These are phyloP conservation scores for Spathaspora gorwiae DNA, from an alignment of 805 yeast species.

Conservation along the genomic window DNA sequence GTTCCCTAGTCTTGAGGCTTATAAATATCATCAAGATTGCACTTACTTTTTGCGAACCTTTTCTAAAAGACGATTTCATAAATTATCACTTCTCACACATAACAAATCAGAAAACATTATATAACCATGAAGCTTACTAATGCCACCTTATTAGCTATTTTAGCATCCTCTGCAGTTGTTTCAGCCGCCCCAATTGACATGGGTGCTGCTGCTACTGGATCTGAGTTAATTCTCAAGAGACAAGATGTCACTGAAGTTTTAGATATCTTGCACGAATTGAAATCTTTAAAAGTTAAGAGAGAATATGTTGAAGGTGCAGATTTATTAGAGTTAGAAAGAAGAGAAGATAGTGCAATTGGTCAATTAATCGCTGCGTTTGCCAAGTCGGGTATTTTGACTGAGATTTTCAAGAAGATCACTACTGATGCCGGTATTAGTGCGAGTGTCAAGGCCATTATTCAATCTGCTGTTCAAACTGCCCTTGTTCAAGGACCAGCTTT, in stretches of 20 bases:
- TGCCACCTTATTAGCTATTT: constrained; percentile 35
- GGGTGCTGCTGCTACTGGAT: constrained; percentile 13
- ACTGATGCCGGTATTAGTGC: constrained; percentile 24
- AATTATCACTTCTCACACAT: neutral
- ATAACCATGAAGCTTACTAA: constrained; percentile 37
- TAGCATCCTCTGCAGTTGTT: constrained; percentile 34
- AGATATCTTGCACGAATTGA: constrained; percentile 28
- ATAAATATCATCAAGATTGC: neutral
- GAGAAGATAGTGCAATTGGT: constrained; percentile 33
- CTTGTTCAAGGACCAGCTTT: constrained; percentile 38
- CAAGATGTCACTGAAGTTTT: constrained; percentile 31
- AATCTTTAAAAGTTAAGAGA: constrained; percentile 32
- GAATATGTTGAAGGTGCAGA: constrained; percentile 20
- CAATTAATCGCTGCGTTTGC: constrained; percentile 33
- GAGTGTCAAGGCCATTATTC: constrained; percentile 22
- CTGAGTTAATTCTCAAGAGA: constrained; percentile 26
- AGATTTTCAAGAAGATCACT: constrained; percentile 32
- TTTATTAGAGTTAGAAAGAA: constrained; percentile 21
- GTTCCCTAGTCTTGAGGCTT: neutral
- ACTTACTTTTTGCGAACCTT: neutral
- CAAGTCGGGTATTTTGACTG: constrained; percentile 35
- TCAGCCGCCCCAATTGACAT: constrained; percentile 26
- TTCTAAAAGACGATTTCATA: no score
- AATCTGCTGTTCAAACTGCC: constrained; percentile 29
- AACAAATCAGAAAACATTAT: neutral